Percentiles rank a stretch among this genome's conserved stretches.
These are phyloP conservation scores for Helotiales sp. DNA, from an alignment of 2,329 filamentous ascomycete species.

Conservation along the genomic window DNA sequence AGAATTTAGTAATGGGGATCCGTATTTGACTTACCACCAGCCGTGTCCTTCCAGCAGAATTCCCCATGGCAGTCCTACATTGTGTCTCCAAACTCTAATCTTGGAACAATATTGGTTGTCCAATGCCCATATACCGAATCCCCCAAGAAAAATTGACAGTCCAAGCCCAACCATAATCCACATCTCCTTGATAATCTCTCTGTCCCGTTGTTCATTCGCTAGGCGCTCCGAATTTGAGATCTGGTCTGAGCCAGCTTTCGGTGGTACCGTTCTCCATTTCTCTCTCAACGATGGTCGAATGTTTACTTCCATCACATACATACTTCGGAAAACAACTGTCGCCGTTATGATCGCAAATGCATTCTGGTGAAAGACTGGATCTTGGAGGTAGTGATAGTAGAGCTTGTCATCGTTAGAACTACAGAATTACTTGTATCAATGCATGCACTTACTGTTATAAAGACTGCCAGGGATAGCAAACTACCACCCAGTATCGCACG, in stretches of 20 bases:
- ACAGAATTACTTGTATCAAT: not conserved
- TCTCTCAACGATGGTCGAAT: constrained; percentile 53
- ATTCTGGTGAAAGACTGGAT: constrained; percentile 71
- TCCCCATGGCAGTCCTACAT: constrained; percentile 70
- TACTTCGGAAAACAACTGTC: constrained; percentile 55
- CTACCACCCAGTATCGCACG: not conserved
- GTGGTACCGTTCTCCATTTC: constrained; percentile 38
- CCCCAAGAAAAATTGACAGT: constrained; percentile 58
- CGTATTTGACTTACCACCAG: constrained; percentile 57
- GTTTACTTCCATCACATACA: constrained; percentile 69
- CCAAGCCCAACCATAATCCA: constrained; percentile 63
- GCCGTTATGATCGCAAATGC: constrained; percentile 65
- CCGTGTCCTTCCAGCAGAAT: constrained; percentile 71
- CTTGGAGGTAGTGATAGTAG: constrained; percentile 74
- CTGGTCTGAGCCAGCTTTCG: not conserved
- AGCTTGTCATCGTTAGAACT: constrained; percentile 62
- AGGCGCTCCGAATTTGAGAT: constrained; percentile 32
- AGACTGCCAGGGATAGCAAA: constrained; percentile 55
- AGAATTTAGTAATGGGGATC: no score
- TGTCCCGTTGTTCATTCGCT: constrained; percentile 58
- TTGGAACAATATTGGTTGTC: constrained; percentile 62
- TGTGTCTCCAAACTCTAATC: constrained; percentile 51
- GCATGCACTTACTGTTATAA: constrained; percentile 47
- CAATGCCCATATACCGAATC: constrained; percentile 67
- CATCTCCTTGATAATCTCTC: constrained; percentile 61